These are phyloP conservation scores for Nicotiana rustica DNA, from an alignment of 305 asterid species.

Conservation along the genomic window DNA sequence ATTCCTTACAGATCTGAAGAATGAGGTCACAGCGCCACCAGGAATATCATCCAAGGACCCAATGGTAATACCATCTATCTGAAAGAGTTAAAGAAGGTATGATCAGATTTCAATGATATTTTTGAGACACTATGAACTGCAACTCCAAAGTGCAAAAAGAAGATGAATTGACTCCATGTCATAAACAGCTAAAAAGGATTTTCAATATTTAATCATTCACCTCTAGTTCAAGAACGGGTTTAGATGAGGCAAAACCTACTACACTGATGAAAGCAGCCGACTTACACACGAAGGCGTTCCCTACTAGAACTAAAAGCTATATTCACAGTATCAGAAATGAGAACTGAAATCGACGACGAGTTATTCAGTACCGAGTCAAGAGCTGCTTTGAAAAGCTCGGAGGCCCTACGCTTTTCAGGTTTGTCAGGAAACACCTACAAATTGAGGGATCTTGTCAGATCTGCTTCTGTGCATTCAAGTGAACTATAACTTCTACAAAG, in stretches of 20 bases:
- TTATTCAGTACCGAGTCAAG: slow-evolving; percentile 70
- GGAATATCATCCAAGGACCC: slow-evolving; percentile 97
- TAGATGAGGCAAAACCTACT: background rate
- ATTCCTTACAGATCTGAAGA: slow-evolving; percentile 81
- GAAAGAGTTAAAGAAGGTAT: slow-evolving; percentile 39
- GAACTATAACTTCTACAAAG: slow-evolving; percentile 2
- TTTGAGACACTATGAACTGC: background rate
- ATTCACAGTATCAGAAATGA: background rate
- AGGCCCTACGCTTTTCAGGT: slow-evolving; percentile 95
- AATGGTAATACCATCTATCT: slow-evolving; percentile 80
- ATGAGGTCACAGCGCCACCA: slow-evolving; percentile 72
- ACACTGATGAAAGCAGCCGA: slow-evolving; percentile 10
- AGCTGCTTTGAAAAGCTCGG: slow-evolving; percentile 83
- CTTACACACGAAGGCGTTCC: slow-evolving; percentile 26
- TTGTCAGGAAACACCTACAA: slow-evolving; percentile 92
- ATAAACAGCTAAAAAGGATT: background rate
- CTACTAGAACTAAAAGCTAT: slow-evolving; percentile 22
- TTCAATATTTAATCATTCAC: slow-evolving; percentile 22
- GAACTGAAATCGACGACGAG: background rate
- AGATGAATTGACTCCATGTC: background rate
- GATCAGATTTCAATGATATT: background rate
- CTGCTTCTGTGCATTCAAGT: slow-evolving; percentile 12
- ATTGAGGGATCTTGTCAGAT: slow-evolving; percentile 30
- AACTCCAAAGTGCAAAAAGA: slow-evolving; percentile 16
- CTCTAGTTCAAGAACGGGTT: background rate